Evolutionary conservation across 257 asterid genomes (phyloP).

Genomic region (Eucommia ulmoides): DNA sequence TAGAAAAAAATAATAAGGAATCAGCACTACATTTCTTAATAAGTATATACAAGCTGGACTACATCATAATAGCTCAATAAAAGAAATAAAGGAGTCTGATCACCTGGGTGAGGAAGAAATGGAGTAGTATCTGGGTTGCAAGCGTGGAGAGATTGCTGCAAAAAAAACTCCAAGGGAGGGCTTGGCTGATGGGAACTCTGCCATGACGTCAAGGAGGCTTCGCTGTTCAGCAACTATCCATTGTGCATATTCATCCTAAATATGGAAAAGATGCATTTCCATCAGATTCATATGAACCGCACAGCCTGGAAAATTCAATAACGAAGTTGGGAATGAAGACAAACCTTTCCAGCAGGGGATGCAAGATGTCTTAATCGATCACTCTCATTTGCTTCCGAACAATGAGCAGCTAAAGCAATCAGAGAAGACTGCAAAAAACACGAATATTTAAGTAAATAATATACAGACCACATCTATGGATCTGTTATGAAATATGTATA

Average conservation of each 20-base stretch:
- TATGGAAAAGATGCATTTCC: conserved; percentile 4
- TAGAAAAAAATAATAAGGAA: no score
- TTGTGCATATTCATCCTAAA: conserved; percentile 90
- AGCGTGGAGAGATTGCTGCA: conserved; percentile 87
- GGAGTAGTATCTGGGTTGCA: conserved; percentile 91
- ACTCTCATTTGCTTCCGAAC: conserved; percentile 77
- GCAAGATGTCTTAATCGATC: conserved; percentile 75
- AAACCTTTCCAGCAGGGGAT: conserved; percentile 96
- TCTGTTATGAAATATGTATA: no score
- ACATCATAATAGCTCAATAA: no score
- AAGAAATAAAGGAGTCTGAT: conserved; percentile 6
- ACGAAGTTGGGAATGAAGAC: conserved; percentile 9
- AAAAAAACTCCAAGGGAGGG: conserved; percentile 95
- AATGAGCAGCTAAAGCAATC: conserved; percentile 67
- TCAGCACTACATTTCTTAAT: no score
- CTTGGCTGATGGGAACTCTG: conserved; percentile 85
- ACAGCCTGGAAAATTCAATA: neutral
- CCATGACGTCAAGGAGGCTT: conserved; percentile 90
- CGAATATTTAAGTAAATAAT: no score
- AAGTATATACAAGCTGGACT: no score
- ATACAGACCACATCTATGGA: no score
- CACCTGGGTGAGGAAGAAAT: conserved; percentile 95
- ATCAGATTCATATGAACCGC: conserved; percentile 10
- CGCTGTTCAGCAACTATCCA: conserved; percentile 68
- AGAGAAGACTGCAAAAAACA: conserved; percentile 67